Evolutionary conservation across 768 basidiomycete species (phyloP).

Genomic region (Crassisporium funariophilum): DNA sequence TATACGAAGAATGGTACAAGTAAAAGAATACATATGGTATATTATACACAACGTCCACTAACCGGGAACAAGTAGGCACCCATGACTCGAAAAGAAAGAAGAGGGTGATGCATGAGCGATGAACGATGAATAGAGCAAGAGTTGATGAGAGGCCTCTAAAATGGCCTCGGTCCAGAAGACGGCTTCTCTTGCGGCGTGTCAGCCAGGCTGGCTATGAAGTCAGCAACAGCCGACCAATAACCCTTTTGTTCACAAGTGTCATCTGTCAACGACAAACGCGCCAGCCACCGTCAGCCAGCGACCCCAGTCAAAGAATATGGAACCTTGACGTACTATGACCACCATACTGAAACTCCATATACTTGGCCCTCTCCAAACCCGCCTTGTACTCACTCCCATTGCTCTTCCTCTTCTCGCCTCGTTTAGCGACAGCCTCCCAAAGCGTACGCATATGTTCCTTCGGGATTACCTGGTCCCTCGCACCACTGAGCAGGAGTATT

Average conservation of each 20-base stretch:
- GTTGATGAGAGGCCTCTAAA: not conserved
- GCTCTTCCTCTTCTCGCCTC: constrained; percentile 46
- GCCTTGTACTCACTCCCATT: constrained; percentile 44
- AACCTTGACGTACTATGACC: constrained; percentile 49
- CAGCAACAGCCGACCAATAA: constrained; percentile 26
- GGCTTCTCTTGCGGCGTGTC: not conserved
- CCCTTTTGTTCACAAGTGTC: constrained; percentile 30
- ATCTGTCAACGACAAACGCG: constrained; percentile 16
- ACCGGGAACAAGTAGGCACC: too few species aligned
- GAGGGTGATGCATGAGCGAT: too few species aligned
- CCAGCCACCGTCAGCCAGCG: not conserved
- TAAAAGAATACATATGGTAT: too few species aligned
- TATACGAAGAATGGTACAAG: too few species aligned
- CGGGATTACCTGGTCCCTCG: constrained; percentile 72
- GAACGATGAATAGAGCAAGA: not conserved
- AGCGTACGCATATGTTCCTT: constrained; percentile 74
- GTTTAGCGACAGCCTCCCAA: constrained; percentile 62
- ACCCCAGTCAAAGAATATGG: constrained; percentile 3
- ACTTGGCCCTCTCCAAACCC: constrained; percentile 56
- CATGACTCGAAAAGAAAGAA: too few species aligned
- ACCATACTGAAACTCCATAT: constrained; percentile 56
- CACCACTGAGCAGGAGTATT: constrained; percentile 82
- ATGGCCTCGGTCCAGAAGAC: not conserved
- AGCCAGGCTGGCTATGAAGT: constrained; percentile 24
- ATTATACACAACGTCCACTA: too few species aligned